Base-by-base conservation (phyloP, 2,329 filamentous ascomycete genomes). In the Xylaria sp. region DNA sequence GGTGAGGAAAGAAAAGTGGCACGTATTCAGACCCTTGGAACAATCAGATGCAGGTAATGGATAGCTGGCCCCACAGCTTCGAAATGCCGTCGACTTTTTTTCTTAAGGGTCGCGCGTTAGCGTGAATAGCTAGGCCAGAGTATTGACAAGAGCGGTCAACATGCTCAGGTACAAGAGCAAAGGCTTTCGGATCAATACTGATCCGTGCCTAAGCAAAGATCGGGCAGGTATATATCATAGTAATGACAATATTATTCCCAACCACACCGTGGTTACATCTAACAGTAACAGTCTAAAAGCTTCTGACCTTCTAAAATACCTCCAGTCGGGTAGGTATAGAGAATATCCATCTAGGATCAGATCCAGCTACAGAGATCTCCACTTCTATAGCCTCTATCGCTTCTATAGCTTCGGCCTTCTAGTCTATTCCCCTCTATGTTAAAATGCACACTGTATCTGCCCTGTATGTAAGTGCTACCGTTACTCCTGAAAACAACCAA, bases 81-180 rank as follows among this genome's bases (percentile, higher is more conserved):
- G 31, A 36, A 31, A 17, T 28, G 6, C 54, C 28, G 36, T 58
- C 15, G 23, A 23, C 46, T 65, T 64, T 49, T 57, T 56, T 36
- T 40, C 26, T 51, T 1, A n/a, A 51, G 66, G 44, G 36, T 54
- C 31, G 23, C 53, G 40, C 23, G 36, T 58, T 57, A 56, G 31
- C 51, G 46, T 26, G 46, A 36, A 38, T 31, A 36, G 40, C 51
- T 66, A 23, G 51, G 40, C 17, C 7, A 28, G 9, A 46, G 38
- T 57, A 33, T 33, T 6, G 57, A 51, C 51, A 67, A 64, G 38
- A 63, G 65, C 65, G 65, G 65, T 67, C 65, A 67, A 59, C 62
- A 54, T 48, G 13, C 17, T 23, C 23, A 10, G n/a, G 31, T 36
- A 54, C 13, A 54, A 33, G 17, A 20, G 26, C 10, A 15, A 33